phyloP scores from a whole-genome alignment of 345 rosid genomes.

The Microcos paniculata region DNA sequence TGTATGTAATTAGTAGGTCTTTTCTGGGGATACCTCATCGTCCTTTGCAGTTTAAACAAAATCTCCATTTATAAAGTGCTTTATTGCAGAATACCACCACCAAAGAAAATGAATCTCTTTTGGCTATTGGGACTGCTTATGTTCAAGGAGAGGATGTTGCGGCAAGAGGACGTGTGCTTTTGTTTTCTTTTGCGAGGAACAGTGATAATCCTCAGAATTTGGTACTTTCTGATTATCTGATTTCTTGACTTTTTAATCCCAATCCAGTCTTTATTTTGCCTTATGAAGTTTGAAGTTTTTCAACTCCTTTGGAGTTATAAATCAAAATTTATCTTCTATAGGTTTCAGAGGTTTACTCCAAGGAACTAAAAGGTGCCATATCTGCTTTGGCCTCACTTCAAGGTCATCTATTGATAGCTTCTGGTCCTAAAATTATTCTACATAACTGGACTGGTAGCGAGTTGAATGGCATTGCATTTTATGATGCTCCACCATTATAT shows the following conservation, averaged over 20 bases:
- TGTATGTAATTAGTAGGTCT: neutral
- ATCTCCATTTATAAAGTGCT: neutral
- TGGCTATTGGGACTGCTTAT: conserved; percentile 96
- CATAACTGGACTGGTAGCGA: conserved; percentile 95
- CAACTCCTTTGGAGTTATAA: neutral
- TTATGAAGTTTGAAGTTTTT: neutral
- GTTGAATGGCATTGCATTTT: conserved; percentile 88
- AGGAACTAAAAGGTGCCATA: conserved; percentile 95
- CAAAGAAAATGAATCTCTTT: conserved; percentile 79
- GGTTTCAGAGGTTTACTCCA: conserved; percentile 93
- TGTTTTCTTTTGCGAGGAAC: conserved; percentile 70
- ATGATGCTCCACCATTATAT: conserved; percentile 89
- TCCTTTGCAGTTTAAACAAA: neutral
- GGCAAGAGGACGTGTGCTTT: conserved; percentile 91
- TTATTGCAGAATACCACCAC: conserved; percentile 73
- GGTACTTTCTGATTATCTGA: conserved; percentile 38
- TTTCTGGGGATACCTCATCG: neutral
- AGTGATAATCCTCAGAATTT: conserved; percentile 59
- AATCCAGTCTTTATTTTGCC: neutral
- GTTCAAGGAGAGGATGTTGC: conserved; percentile 99
- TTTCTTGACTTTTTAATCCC: neutral
- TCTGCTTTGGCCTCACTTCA: conserved; percentile 98
- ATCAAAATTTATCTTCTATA: conserved; percentile 27
- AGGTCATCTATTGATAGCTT: conserved; percentile 91
- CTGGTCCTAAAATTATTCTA: conserved; percentile 92